These are phyloP conservation scores for Phaeosphaeria sp. DNA, from an alignment of 2,329 filamentous ascomycete genomes.

Conservation along the genomic window DNA sequence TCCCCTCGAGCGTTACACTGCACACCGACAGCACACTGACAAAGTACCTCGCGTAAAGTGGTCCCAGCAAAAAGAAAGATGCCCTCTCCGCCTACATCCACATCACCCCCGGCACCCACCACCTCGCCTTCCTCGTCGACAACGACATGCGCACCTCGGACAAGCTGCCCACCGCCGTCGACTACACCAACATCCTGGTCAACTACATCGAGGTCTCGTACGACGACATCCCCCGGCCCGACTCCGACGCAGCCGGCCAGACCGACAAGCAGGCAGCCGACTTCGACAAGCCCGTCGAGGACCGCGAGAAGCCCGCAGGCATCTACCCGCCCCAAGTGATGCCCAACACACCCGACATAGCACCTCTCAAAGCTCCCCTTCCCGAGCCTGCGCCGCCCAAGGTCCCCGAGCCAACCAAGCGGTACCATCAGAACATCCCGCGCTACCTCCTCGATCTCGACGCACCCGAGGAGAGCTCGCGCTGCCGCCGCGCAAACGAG, in stretches of 20 bases:
- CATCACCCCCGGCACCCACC: constrained; percentile 91
- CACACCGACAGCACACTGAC: constrained; percentile 38
- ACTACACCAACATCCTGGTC: constrained; percentile 96
- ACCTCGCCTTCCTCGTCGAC: constrained; percentile 95
- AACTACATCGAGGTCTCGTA: constrained; percentile 96
- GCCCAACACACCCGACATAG: constrained; percentile 50
- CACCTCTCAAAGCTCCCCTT: constrained; percentile 29
- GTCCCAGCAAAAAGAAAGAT: constrained; percentile 55
- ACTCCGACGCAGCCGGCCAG: constrained; percentile 23
- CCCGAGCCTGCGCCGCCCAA: constrained; percentile 37
- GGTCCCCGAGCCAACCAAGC: constrained; percentile 48
- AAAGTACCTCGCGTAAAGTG: constrained; percentile 35
- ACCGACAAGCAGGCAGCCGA: constrained; percentile 23
- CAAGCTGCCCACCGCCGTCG: constrained; percentile 89
- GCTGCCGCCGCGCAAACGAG: constrained; percentile 75
- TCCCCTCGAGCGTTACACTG: constrained; percentile 38
- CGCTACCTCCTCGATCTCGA: constrained; percentile 88
- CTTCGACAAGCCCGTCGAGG: constrained; percentile 32
- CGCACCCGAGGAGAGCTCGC: constrained; percentile 76
- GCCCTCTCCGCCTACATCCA: constrained; percentile 79
- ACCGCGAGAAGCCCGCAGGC: constrained; percentile 31
- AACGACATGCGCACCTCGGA: constrained; percentile 90
- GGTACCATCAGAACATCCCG: constrained; percentile 78
- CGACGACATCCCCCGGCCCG: constrained; percentile 64
- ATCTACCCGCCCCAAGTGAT: constrained; percentile 48